Conservation (phyloP, 2,329 filamentous ascomycete genomes). For the Eurotiales sp. region DNA sequence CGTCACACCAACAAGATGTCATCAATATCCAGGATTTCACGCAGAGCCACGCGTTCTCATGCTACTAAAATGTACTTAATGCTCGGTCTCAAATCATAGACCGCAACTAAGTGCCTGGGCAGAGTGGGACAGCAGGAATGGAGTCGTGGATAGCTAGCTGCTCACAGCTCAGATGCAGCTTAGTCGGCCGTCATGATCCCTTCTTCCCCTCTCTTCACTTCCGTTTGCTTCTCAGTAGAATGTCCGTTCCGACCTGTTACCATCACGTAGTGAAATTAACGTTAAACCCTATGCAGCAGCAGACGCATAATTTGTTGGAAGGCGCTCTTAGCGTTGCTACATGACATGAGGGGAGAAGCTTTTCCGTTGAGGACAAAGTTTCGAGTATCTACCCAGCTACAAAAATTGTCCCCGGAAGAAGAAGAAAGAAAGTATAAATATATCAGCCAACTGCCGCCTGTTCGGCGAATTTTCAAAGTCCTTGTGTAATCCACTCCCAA, state of each 20-base stretch:
- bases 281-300: neutral
- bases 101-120: too few relatives aligned
- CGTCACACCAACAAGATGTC: neutral
- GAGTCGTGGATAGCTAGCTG: neutral
- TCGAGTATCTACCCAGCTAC: neutral
- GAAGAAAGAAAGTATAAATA: neutral
- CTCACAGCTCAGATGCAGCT: neutral
- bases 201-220: neutral
- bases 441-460: neutral
- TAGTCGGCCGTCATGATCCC: neutral
- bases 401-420: too few relatives aligned
- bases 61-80: neutral
- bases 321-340: slow-evolving; percentile 4
- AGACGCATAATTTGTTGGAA: neutral
- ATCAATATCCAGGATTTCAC: neutral
- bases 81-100: neutral
- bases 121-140: neutral
- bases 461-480: neutral
- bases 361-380: neutral
- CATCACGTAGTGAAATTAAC: neutral
- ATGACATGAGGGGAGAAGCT: neutral
- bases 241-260: neutral
- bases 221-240: neutral
- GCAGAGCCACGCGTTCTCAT: neutral
- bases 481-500: neutral